Percentiles rank a stretch among this genome's conserved stretches.
Evolutionary conservation across 176 grass and related monocot species (phyloP).

Genomic region (Ensete ventricosum): DNA sequence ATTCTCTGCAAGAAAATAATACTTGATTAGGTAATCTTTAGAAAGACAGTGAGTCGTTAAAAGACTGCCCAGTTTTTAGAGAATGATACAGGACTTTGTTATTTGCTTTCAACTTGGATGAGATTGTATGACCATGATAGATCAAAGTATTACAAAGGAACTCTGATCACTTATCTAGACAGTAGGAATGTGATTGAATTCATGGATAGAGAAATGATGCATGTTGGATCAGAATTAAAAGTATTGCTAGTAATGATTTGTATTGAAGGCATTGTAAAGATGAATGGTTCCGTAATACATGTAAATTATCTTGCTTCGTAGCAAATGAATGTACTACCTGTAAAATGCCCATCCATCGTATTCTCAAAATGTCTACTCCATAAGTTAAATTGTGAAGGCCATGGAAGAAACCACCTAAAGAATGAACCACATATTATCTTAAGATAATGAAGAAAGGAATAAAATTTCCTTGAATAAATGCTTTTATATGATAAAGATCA

Average conservation of each 20-base stretch:
- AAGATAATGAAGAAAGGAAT: not conserved
- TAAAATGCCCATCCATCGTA: constrained; percentile 61
- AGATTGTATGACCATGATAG: too few relatives aligned
- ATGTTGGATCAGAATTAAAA: too few relatives aligned
- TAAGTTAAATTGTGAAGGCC: constrained; percentile 35
- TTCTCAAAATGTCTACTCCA: constrained; percentile 47
- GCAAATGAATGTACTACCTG: constrained; percentile 36
- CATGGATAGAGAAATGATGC: not conserved
- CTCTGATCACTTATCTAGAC: too few relatives aligned
- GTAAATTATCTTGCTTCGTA: not conserved
- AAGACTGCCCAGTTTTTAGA: too few relatives aligned
- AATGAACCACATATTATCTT: too few relatives aligned
- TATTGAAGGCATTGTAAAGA: not conserved
- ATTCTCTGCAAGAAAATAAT: constrained; percentile 41
- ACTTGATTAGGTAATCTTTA: not conserved
- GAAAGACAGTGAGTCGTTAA: too few relatives aligned
- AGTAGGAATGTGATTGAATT: too few relatives aligned
- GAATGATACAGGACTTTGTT: too few relatives aligned
- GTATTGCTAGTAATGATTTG: not conserved
- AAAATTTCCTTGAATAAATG: not conserved
- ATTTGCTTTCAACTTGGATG: too few relatives aligned
- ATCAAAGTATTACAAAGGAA: too few relatives aligned
- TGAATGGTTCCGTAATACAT: not conserved
- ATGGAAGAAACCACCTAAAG: constrained; percentile 71
- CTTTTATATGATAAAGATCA: not conserved